These are phyloP conservation scores for Paecilomyces variotii DNA, from an alignment of 2,329 filamentous ascomycete species.

Conservation along the genomic window DNA sequence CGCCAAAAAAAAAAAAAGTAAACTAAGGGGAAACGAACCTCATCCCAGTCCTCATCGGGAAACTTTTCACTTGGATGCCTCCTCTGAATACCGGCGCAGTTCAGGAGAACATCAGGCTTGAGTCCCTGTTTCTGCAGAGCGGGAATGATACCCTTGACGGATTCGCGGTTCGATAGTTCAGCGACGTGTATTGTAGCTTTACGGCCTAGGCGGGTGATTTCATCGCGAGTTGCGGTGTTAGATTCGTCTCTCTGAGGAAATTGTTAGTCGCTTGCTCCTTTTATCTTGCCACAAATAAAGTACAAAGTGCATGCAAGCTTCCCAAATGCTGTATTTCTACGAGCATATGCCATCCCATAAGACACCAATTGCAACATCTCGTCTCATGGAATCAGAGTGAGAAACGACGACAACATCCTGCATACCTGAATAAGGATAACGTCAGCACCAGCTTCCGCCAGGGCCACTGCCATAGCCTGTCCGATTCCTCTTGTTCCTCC, in stretches of 20 bases:
- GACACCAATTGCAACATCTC: too few species aligned
- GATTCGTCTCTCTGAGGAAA: slow-evolving; percentile 44
- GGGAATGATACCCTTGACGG: slow-evolving; percentile 34
- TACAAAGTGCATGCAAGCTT: not conserved
- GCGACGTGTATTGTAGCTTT: slow-evolving; percentile 37
- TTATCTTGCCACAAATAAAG: not conserved
- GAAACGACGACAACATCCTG: not conserved
- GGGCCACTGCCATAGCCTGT: slow-evolving; percentile 38
- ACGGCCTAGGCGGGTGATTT: slow-evolving; percentile 30
- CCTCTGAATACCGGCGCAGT: slow-evolving; percentile 79
- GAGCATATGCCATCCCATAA: not conserved
- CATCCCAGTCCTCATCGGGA: slow-evolving; percentile 67
- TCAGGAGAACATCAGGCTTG: slow-evolving; percentile 69
- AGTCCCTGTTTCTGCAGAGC: slow-evolving; percentile 36
- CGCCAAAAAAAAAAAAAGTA: not conserved
- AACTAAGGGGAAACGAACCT: slow-evolving; percentile 35
- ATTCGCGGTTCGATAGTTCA: slow-evolving; percentile 34
- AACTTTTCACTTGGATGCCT: slow-evolving; percentile 69
- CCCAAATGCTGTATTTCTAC: not conserved
- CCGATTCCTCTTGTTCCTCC: slow-evolving; percentile 43
- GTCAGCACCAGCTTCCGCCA: slow-evolving; percentile 42
- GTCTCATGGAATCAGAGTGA: too few species aligned
- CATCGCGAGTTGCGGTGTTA: slow-evolving; percentile 36
- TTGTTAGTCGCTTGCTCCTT: not conserved
- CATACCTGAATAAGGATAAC: slow-evolving; percentile 35